These are phyloP conservation scores for Phoma sp. DNA, from an alignment of 2,329 filamentous ascomycete genomes.

Conservation along the genomic window DNA sequence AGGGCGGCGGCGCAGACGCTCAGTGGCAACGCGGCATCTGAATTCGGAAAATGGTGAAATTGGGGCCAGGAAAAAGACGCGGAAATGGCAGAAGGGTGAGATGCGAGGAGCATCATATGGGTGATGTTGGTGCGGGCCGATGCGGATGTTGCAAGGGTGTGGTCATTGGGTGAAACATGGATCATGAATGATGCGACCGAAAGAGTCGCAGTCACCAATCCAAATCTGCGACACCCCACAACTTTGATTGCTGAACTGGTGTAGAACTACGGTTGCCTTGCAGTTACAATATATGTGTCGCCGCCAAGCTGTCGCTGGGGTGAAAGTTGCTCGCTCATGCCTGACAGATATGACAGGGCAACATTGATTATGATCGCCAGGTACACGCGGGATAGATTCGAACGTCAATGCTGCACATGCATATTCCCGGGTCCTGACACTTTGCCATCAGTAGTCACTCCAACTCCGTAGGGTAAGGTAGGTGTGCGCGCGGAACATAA, in stretches of 20 bases:
- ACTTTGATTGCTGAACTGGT: conserved; percentile 12
- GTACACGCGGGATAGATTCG: conserved; percentile 14
- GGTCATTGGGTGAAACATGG: conserved; percentile 37
- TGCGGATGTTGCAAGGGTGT: conserved; percentile 23
- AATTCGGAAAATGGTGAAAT: conserved; percentile 8
- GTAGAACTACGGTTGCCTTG: conserved; percentile 12
- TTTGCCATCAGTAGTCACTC: neutral
- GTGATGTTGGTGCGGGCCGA: conserved; percentile 20
- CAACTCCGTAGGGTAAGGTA: neutral
- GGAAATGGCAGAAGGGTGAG: conserved; percentile 15
- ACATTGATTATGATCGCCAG: conserved; percentile 26
- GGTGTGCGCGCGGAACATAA: neutral
- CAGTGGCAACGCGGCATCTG: conserved; percentile 29
- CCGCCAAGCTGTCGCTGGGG: conserved; percentile 23
- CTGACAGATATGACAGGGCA: conserved; percentile 24
- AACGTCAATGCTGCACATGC: neutral
- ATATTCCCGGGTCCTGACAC: neutral
- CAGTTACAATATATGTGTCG: conserved; percentile 10
- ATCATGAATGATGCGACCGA: conserved; percentile 41
- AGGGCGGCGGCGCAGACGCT: conserved; percentile 32
- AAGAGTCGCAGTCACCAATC: conserved; percentile 33
- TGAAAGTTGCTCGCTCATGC: conserved; percentile 4
- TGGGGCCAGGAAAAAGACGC: conserved; percentile 13
- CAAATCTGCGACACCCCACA: conserved; percentile 22
- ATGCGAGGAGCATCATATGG: conserved; percentile 32